phyloP scores from a whole-genome alignment of 2,329 filamentous ascomycete species.

The Colletotrichum sp. region DNA sequence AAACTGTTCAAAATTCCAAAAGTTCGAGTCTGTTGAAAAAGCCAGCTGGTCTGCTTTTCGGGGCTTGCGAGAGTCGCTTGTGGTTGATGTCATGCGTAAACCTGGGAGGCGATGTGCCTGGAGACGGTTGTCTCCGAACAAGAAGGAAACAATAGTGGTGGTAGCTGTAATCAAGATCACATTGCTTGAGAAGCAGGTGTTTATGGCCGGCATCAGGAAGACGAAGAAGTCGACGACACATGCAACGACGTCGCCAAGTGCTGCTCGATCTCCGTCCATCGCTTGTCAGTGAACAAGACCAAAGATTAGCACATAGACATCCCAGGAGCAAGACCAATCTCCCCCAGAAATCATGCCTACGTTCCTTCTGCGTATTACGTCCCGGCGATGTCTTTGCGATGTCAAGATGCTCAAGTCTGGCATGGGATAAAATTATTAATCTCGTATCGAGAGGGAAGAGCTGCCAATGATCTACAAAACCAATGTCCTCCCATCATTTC shows the following conservation, averaged over 20 bases:
- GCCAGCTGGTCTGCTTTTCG: neutral
- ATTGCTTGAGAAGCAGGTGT: neutral
- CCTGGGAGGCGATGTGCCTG: neutral
- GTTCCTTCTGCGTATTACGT: neutral
- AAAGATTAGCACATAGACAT: neutral
- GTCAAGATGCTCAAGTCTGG: neutral
- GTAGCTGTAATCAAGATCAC: neutral
- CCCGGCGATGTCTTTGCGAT: neutral
- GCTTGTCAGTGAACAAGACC: neutral
- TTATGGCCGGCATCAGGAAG: neutral
- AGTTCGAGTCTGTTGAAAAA: neutral
- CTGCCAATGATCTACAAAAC: constrained; percentile 16
- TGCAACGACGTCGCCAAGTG: neutral
- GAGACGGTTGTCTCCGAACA: neutral
- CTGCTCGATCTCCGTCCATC: rapidly evolving
- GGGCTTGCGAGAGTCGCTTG: neutral
- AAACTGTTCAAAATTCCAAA: neutral
- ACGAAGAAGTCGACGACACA: neutral
- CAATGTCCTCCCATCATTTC: constrained; percentile 1
- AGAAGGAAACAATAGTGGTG: neutral
- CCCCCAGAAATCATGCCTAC: neutral
- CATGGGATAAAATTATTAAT: constrained; percentile 1
- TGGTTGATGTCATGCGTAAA: neutral
- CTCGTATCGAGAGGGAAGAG: neutral
- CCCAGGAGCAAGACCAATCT: neutral